Evolutionary conservation across 768 basidiomycete species (phyloP), one percentile per base, ranked within the genome.

Genomic region (Lentinula sp.): DNA sequence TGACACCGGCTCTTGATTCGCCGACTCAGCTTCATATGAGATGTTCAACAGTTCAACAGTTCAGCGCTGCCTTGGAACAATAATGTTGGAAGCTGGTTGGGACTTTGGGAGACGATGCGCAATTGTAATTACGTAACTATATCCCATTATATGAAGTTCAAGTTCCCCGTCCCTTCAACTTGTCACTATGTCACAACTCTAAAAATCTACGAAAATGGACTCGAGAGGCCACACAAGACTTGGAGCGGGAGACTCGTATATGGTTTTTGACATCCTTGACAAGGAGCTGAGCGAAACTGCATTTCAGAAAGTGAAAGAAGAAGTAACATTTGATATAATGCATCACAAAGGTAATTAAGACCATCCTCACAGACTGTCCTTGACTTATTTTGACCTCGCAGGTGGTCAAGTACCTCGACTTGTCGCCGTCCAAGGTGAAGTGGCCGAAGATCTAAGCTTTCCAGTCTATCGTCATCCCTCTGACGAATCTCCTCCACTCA

Each of bases 391-490:
- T 15, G n/a, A 43, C 57, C 33, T 49, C 64, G 8, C 64, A 90
- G 89, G 89, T 23, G 90, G 90, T 3, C 88, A 91, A 68, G 87
- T 88, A 4, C 86, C 87, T 0, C 73, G 86, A 60, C 73, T 82
- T 1, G 85, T 87, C 55, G 86, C 85, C 1, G 85, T 87, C 28
- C 74, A 87, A 68, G 85, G 85, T 23, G 72, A 79, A 42, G 71
- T 87, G 39, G 1, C 36, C 37, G 15, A 23, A 9, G 39, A 39
- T 20, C 28, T 6, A 61, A 90, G 88, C 66, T 85, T 84, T 68
- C 91, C 91, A 4, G 78, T 93, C 57, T 93, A 93, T 70, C 85
- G 91, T 37, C 90, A 92, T 69, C 91, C 91, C 13, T 83, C 90
- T 2, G 91, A 93, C 69, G 82, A 86, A 65, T 88, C 88, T 0